Evolutionary conservation across 1,284 basidiomycete genomes (phyloP).

Genomic region (Sporisorium exsertum): DNA sequence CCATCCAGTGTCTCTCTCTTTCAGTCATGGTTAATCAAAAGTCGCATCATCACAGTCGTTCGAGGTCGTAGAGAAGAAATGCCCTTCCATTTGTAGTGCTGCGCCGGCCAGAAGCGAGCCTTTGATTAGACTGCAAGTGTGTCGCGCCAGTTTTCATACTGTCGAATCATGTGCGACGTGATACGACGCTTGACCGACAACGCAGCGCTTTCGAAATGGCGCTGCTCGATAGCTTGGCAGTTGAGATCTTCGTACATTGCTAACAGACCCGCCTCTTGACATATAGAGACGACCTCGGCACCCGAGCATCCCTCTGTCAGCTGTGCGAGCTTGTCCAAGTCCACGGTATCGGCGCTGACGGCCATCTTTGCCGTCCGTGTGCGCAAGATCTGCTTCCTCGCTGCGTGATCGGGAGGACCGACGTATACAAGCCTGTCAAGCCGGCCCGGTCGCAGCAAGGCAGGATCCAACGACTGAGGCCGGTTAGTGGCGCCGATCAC

Average conservation of each 20-base stretch:
- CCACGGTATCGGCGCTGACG: conserved; percentile 76
- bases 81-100: too few relatives aligned
- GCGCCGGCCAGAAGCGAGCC: background rate
- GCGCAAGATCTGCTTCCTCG: conserved; percentile 84
- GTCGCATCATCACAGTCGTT: background rate
- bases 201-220: conserved; percentile 83
- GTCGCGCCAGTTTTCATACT: conserved; percentile 58
- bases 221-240: conserved; percentile 79
- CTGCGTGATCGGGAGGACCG: conserved; percentile 84
- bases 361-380: conserved; percentile 85
- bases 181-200: conserved; percentile 82
- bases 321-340: conserved; percentile 78
- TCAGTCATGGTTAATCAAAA: conserved; percentile 1
- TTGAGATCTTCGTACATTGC: conserved; percentile 89
- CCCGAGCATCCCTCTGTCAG: conserved; percentile 90
- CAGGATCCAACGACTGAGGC: conserved; percentile 91
- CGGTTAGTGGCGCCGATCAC: conserved; percentile 96
- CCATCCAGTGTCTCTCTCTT: background rate
- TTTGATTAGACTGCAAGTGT: conserved; percentile 36
- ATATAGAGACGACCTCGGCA: conserved; percentile 90
- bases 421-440: conserved; percentile 96
- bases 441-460: conserved; percentile 91
- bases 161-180: conserved; percentile 77
- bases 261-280: conserved; percentile 92
- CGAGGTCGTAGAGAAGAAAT: too few relatives aligned